Conservation (phyloP, 352 stramenopile species). For the Blastocystis sp. region DNA sequence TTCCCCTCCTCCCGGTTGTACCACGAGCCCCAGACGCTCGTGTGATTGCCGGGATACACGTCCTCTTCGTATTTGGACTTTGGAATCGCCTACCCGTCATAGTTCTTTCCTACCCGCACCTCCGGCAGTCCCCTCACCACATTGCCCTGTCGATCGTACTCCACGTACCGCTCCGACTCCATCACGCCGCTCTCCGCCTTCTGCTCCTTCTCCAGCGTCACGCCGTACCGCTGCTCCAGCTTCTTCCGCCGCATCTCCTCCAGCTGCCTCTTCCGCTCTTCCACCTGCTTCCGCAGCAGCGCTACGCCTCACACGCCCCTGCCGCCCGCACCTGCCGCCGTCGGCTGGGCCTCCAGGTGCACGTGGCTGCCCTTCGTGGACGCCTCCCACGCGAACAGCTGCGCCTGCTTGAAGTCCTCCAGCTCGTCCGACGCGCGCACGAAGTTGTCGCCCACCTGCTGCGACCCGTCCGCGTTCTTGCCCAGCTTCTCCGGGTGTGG, state of each 20-base stretch:
- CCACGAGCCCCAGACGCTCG: constrained; percentile 92
- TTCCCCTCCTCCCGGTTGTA: constrained; percentile 87
- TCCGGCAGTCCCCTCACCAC: constrained; percentile 74
- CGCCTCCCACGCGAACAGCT: constrained; percentile 76
- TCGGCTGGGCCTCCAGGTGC: constrained; percentile 91
- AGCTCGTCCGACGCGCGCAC: constrained; percentile 83
- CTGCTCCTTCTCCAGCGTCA: constrained; percentile 83
- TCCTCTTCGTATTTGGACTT: constrained; percentile 97
- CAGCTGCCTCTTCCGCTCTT: constrained; percentile 75
- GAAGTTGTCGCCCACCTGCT: constrained; percentile 32
- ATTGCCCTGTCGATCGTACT: constrained; percentile 87
- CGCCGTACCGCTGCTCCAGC: constrained; percentile 87
- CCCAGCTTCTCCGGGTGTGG: neutral
- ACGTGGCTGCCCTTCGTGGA: constrained; percentile 77
- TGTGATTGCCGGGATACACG: constrained; percentile 90
- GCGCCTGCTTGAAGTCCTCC: constrained; percentile 86
- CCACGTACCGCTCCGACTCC: constrained; percentile 84
- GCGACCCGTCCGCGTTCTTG: constrained; percentile 40
- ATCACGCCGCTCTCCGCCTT: constrained; percentile 79
- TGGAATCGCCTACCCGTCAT: constrained; percentile 79
- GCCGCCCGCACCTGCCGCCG: constrained; percentile 37
- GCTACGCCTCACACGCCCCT: constrained; percentile 78
- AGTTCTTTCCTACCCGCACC: neutral
- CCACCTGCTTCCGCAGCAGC: constrained; percentile 89
- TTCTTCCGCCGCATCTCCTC: constrained; percentile 79